phyloP scores from a whole-genome alignment of 306 rosid genomes.

The Canavalia gladiata region DNA sequence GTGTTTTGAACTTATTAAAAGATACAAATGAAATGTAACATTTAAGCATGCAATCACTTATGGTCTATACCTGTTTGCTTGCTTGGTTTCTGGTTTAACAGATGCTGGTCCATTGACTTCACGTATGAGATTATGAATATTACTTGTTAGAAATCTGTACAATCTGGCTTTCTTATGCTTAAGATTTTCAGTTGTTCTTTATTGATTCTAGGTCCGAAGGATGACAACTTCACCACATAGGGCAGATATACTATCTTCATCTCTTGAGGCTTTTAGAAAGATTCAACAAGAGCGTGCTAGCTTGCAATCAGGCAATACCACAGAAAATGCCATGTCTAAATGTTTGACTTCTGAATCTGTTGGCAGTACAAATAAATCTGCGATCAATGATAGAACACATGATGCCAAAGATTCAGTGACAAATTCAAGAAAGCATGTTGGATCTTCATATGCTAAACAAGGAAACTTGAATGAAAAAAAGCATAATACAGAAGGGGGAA shows the following conservation, averaged over 20 bases:
- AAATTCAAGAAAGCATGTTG: constrained; percentile 58
- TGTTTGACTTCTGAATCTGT: constrained; percentile 58
- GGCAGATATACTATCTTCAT: constrained; percentile 97
- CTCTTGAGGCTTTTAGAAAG: constrained; percentile 96
- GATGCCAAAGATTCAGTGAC: constrained; percentile 53
- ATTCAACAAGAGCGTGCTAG: constrained; percentile 89
- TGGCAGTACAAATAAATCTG: constrained; percentile 49
- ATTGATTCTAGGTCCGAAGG: constrained; percentile 84
- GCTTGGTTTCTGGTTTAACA: constrained; percentile 39
- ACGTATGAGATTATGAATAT: constrained; percentile 35
- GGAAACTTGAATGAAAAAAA: constrained; percentile 53
- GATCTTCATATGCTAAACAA: constrained; percentile 56
- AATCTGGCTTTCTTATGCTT: constrained; percentile 48
- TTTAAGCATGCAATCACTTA: constrained; percentile 20
- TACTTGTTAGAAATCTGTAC: constrained; percentile 36
- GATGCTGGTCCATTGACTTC: constrained; percentile 32
- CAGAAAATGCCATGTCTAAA: constrained; percentile 54
- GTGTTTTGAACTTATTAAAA: constrained; percentile 21
- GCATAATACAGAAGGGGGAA: constrained; percentile 52
- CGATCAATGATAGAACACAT: constrained; percentile 50
- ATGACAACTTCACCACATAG: constrained; percentile 96
- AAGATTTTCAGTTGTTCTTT: constrained; percentile 42
- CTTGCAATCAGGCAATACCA: constrained; percentile 57
- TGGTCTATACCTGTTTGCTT: constrained; percentile 38
- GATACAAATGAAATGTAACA: constrained; percentile 1